Evolutionary conservation across 129 eudicot species (phyloP).

Genomic region (Centaurea solstitialis): DNA sequence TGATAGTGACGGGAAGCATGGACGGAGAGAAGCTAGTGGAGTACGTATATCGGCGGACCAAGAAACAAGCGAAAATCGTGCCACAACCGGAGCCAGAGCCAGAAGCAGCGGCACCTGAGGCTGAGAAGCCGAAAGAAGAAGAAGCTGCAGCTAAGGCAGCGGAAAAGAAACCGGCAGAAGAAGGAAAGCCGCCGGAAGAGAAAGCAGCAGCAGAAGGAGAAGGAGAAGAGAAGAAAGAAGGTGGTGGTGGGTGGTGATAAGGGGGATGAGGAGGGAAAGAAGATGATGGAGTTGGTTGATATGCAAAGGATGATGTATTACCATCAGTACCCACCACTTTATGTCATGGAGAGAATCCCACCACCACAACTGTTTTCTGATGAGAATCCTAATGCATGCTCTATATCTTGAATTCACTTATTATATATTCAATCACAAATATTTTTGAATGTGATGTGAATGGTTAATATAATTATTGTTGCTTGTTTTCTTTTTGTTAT

Average conservation of each 20-base stretch:
- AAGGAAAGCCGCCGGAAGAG: constrained; percentile 36
- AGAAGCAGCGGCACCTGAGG: constrained; percentile 16
- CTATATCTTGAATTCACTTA: constrained; percentile 36
- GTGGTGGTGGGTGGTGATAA: constrained; percentile 18
- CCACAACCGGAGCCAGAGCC: constrained; percentile 85
- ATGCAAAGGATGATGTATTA: constrained; percentile 78
- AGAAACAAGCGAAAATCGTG: constrained; percentile 79
- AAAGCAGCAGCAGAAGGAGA: constrained; percentile 3
- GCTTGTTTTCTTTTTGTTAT: neutral
- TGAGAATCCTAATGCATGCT: constrained; percentile 96
- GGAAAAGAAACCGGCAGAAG: constrained; percentile 40
- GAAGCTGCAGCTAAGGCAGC: constrained; percentile 23
- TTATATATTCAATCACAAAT: constrained; percentile 29
- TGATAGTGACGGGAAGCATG: constrained; percentile 89
- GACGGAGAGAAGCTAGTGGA: constrained; percentile 79
- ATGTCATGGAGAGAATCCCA: constrained; percentile 85
- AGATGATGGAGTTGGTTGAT: constrained; percentile 15
- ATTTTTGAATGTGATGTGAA: constrained; percentile 39
- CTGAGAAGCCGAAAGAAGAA: constrained; percentile 53
- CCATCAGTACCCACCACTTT: constrained; percentile 77
- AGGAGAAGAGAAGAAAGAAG: constrained; percentile 36
- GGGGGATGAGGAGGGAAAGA: constrained; percentile 23
- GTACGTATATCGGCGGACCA: constrained; percentile 82
- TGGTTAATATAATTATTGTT: neutral
- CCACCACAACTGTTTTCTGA: constrained; percentile 95